Conservation (phyloP, 2,329 filamentous ascomycete genomes). For the Cladosporium sp. region DNA sequence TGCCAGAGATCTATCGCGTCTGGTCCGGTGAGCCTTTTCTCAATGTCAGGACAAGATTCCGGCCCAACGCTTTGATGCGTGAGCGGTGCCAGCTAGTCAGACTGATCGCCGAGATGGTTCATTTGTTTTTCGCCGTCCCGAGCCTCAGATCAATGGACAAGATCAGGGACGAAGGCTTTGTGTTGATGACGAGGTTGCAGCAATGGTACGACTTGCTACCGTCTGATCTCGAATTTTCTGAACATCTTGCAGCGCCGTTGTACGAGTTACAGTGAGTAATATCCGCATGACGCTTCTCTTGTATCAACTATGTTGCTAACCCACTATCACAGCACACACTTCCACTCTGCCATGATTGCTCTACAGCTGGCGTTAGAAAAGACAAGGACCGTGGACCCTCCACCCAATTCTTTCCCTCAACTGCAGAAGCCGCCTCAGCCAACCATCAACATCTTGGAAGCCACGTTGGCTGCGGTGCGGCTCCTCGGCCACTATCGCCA, state of each 20-base stretch:
- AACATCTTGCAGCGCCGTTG: background rate
- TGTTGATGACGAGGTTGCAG: background rate
- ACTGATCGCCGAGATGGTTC: background rate
- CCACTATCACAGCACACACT: background rate
- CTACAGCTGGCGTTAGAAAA: background rate
- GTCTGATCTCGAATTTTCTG: background rate
- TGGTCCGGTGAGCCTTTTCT: slow-evolving; percentile 5
- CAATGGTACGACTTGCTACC: background rate
- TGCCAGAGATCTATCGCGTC: background rate
- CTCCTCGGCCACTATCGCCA: background rate
- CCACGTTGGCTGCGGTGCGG: background rate
- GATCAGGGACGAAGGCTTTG: background rate
- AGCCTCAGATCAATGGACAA: background rate
- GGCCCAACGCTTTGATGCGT: background rate
- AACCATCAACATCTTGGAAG: too few relatives aligned
- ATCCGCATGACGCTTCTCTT: background rate
- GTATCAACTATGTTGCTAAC: background rate
- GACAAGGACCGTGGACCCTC: background rate
- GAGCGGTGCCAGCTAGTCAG: background rate
- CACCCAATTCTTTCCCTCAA: background rate
- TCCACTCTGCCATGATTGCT: background rate
- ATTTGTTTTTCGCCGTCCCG: background rate
- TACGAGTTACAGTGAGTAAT: background rate
- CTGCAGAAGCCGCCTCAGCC: background rate
- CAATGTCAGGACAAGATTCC: background rate